Conservation (phyloP, 2,329 filamentous ascomycete species). For the Apiospora pterosperma region DNA sequence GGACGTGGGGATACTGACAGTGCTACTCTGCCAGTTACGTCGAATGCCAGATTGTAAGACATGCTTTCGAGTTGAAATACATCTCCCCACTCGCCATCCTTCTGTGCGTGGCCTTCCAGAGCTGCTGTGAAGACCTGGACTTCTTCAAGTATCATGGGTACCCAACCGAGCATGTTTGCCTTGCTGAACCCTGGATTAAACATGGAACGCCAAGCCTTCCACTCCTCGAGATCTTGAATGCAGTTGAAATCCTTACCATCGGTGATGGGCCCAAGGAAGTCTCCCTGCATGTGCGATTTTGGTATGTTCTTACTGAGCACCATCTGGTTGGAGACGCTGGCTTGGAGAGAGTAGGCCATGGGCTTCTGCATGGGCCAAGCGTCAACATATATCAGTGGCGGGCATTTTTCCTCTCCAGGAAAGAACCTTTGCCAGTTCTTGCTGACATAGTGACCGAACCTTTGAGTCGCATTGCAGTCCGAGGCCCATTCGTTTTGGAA, state of each 20-base stretch:
- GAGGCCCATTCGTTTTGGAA: constrained; percentile 16
- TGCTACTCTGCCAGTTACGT: constrained; percentile 19
- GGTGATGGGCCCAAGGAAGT: constrained; percentile 20
- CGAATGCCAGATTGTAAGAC: constrained; percentile 15
- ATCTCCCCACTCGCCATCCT: no score
- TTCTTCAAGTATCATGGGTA: constrained; percentile 24
- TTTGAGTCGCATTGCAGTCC: constrained; percentile 24
- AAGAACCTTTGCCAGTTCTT: constrained; percentile 15
- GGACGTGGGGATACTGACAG: no score
- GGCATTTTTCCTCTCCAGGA: constrained; percentile 23
- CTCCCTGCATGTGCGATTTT: constrained; percentile 21
- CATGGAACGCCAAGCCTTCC: constrained; percentile 19
- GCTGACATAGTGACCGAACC: no score
- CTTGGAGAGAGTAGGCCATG: constrained; percentile 24
- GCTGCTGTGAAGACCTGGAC: constrained; percentile 13
- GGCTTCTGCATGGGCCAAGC: constrained; percentile 31
- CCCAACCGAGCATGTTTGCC: constrained; percentile 26
- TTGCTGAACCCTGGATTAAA: constrained; percentile 32
- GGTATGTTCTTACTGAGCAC: constrained; percentile 25
- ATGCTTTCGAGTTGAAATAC: constrained; percentile 18
- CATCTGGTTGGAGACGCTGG: constrained; percentile 32
- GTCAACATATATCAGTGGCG: constrained; percentile 23
- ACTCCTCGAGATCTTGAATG: constrained; percentile 28
- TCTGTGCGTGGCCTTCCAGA: constrained; percentile 9
- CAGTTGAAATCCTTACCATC: constrained; percentile 26